Conservation (phyloP, 306 rosid species). For the Pyrus bretschneideri region DNA sequence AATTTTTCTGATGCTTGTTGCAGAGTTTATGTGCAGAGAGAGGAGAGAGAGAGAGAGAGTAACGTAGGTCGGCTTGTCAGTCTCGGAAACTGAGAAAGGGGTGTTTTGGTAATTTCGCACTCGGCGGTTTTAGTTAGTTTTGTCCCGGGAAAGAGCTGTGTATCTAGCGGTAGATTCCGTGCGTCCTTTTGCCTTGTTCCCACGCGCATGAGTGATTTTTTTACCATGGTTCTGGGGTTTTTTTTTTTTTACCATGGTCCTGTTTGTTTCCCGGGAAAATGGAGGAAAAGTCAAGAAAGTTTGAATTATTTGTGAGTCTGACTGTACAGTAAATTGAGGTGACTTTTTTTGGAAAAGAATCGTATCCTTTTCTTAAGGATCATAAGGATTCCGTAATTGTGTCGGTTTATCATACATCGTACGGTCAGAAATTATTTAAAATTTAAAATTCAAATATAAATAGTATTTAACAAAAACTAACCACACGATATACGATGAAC, state of each 20-base stretch:
- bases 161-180: not conserved
- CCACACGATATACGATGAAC: too few species aligned
- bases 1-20: not conserved
- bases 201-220: not conserved
- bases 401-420: too few species aligned
- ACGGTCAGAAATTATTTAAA: too few species aligned
- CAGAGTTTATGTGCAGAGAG: not conserved
- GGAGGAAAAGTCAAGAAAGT: not conserved
- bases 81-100: constrained; percentile 31
- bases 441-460: too few species aligned
- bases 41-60: not conserved
- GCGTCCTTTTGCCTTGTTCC: not conserved
- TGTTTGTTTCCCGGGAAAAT: not conserved
- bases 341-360: not conserved
- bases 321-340: not conserved
- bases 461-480: rapidly evolving
- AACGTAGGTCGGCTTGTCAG: not conserved
- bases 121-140: constrained; percentile 22
- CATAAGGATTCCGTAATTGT: rapidly evolving
- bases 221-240: not conserved
- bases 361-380: too few species aligned
- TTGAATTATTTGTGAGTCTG: not conserved
- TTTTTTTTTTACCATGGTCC: not conserved
- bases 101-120: not conserved
- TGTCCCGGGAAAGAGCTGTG: not conserved